Conservation (phyloP, 768 basidiomycete genomes). For the Chlorophyllum brunneum region DNA sequence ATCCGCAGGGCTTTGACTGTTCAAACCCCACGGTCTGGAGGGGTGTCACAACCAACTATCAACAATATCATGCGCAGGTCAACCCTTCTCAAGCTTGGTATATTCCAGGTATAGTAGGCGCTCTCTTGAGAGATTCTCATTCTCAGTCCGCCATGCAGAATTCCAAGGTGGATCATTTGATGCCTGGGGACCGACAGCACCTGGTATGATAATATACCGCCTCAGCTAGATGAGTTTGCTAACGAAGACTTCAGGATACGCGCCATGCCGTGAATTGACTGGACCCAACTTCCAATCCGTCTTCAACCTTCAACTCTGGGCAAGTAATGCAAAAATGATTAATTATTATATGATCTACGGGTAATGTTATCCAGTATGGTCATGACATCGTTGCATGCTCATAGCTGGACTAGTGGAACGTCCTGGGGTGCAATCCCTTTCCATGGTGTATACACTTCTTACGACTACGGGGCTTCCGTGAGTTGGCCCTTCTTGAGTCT, state of each 20-base stretch:
- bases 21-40: conserved; percentile 67
- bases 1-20: conserved; percentile 81
- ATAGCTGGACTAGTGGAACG: conserved; percentile 53
- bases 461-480: conserved; percentile 75
- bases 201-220: conserved; percentile 35
- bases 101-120: conserved; percentile 48
- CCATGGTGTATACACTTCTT: conserved; percentile 75
- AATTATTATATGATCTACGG: conserved; percentile 87
- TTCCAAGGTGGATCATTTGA: conserved; percentile 79
- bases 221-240: background rate
- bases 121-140: conserved; percentile 2
- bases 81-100: conserved; percentile 62
- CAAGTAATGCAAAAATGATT: conserved; percentile 76
- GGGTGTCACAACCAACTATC: conserved; percentile 59
- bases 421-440: conserved; percentile 83
- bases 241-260: conserved; percentile 43
- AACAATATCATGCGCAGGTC: conserved; percentile 53
- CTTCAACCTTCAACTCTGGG: conserved; percentile 76
- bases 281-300: conserved; percentile 75
- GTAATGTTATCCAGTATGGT: conserved; percentile 27
- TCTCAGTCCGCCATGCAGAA: conserved; percentile 23
- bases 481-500: conserved; percentile 6
- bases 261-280: conserved; percentile 59
- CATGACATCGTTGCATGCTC: background rate
- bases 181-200: conserved; percentile 74